Evolutionary conservation across 352 stramenopile species (phyloP).

Genomic region (Globisporangium cylindrosporum): DNA sequence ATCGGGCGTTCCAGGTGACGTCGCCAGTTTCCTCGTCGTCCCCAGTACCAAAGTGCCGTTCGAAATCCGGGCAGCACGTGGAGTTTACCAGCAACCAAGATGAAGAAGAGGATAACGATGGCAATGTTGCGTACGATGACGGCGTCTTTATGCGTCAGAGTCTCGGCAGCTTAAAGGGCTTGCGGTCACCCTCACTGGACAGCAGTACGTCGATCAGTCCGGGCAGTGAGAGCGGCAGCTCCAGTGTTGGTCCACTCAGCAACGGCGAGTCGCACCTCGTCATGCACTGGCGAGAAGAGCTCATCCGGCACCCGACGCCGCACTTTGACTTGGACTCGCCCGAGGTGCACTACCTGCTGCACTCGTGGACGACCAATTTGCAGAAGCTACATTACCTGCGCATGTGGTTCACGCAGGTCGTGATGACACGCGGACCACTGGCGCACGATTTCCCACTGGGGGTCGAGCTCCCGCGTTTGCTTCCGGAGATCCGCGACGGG

Average conservation of each 20-base stretch:
- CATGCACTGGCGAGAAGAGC: conserved; percentile 52
- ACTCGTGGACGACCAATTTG: conserved; percentile 59
- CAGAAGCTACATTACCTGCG: conserved; percentile 70
- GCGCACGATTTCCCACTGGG: conserved; percentile 54
- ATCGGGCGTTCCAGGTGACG: not conserved
- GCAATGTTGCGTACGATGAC: not conserved
- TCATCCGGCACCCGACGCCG: conserved; percentile 67
- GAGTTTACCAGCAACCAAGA: not conserved
- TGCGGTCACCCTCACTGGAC: conserved; percentile 10
- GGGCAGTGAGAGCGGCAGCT: conserved; percentile 19
- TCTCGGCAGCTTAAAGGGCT: not conserved
- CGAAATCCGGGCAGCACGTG: not conserved
- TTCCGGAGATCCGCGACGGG: conserved; percentile 67
- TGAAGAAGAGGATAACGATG: not conserved
- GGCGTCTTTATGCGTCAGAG: not conserved
- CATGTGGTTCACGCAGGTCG: conserved; percentile 61
- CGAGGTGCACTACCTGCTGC: conserved; percentile 70
- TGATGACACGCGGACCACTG: conserved; percentile 29
- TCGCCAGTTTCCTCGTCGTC: conserved; percentile 11
- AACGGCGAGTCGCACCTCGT: conserved; percentile 1
- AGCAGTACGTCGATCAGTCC: conserved; percentile 1
- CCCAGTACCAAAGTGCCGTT: not conserved
- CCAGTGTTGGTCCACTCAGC: conserved; percentile 3
- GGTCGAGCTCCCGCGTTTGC: conserved; percentile 65
- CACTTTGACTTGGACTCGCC: conserved; percentile 71